Conservation (phyloP, 345 rosid species). For the Combretum micranthum region DNA sequence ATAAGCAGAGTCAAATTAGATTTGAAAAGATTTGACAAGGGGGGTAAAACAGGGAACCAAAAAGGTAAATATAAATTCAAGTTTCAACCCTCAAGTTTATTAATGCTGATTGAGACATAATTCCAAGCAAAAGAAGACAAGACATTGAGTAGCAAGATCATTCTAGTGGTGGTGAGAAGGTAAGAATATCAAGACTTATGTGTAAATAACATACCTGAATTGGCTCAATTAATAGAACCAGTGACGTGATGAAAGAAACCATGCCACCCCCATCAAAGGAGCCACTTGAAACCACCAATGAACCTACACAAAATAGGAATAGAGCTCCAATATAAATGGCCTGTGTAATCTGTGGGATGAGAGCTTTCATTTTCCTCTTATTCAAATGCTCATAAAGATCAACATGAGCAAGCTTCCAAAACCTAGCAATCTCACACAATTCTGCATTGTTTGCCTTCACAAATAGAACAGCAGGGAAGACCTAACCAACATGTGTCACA, state of each 20-base stretch:
- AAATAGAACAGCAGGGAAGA: conserved; percentile 77
- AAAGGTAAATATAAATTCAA: no score
- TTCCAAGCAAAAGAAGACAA: no score
- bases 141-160: no score
- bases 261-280: conserved; percentile 52
- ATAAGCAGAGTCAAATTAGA: no score
- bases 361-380: conserved; percentile 90
- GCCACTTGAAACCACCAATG: conserved; percentile 59
- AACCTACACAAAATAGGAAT: conserved; percentile 57
- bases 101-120: no score
- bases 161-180: not conserved
- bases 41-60: not conserved
- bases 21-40: no score
- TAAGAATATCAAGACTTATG: not conserved
- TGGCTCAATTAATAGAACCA: conserved; percentile 81
- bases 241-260: conserved; percentile 74
- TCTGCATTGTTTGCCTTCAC: conserved; percentile 94
- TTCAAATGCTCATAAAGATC: conserved; percentile 51
- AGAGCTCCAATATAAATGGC: conserved; percentile 66
- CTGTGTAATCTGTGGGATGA: conserved; percentile 79
- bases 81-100: not conserved
- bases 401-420: conserved; percentile 58
- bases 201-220: conserved; percentile 54
- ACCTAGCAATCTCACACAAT: conserved; percentile 60
- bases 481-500: conserved; percentile 28